These are phyloP conservation scores for Aspergillus vadensis DNA, from an alignment of 2,329 filamentous ascomycete genomes.

Conservation along the genomic window DNA sequence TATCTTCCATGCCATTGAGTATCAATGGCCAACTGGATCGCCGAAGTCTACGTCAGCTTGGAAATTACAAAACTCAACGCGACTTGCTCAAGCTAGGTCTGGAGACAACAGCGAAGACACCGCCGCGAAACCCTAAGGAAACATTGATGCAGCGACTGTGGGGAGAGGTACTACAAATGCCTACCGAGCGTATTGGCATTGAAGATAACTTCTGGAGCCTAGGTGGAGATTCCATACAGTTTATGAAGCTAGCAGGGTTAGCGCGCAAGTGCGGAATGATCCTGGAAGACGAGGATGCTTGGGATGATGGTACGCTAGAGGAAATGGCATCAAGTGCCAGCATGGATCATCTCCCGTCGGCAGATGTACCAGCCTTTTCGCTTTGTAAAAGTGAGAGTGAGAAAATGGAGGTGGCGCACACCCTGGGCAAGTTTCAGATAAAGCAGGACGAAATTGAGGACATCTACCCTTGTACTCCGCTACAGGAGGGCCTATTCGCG, in stretches of 20 bases:
- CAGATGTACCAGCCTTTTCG: not conserved
- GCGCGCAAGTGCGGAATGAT: not conserved
- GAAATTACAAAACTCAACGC: too few species aligned
- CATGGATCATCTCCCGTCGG: not conserved
- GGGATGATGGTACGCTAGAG: not conserved
- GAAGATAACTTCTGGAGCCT: not conserved
- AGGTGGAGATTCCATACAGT: not conserved
- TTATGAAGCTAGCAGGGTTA: not conserved
- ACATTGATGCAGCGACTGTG: too few species aligned
- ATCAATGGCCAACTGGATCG: not conserved
- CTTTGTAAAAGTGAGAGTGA: not conserved
- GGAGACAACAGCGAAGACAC: not conserved
- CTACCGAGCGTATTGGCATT: not conserved
- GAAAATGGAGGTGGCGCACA: not conserved
- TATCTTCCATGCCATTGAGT: not conserved
- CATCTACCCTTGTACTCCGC: constrained; percentile 27
- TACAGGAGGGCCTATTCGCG: constrained; percentile 29
- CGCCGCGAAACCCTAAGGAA: not conserved
- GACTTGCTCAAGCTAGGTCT: not conserved
- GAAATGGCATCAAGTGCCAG: not conserved
- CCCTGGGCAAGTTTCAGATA: too few species aligned
- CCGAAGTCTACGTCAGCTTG: not conserved
- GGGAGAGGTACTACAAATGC: too few species aligned
- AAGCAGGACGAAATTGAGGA: constrained; percentile 19
- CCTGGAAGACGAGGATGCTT: not conserved